These are phyloP conservation scores for Camelina hispida DNA, from an alignment of 345 rosid genomes.

Conservation along the genomic window DNA sequence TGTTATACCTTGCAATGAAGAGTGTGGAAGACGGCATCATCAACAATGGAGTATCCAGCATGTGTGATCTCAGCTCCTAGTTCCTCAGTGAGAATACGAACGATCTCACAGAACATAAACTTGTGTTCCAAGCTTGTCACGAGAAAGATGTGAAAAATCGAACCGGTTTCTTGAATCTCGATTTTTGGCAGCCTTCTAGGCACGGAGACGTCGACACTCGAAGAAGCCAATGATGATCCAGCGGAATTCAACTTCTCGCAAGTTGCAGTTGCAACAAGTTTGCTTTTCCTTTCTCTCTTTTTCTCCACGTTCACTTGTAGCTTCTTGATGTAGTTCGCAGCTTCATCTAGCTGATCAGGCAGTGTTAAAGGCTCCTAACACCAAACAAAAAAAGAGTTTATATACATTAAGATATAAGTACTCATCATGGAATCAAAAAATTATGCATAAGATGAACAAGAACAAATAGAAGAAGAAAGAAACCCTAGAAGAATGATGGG, in stretches of 20 bases:
- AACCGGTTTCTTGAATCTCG: constrained; percentile 43
- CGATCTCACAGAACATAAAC: constrained; percentile 33
- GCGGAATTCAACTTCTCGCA: constrained; percentile 22
- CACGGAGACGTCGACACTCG: constrained; percentile 11
- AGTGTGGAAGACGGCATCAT: constrained; percentile 43
- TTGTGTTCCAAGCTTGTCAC: constrained; percentile 46
- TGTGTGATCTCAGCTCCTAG: constrained; percentile 37
- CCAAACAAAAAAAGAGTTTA: constrained; percentile 8
- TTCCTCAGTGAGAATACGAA: constrained; percentile 42
- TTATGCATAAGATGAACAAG: constrained; percentile 5
- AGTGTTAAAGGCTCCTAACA: constrained; percentile 38
- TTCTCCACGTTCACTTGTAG: constrained; percentile 44
- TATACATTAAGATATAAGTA: not conserved
- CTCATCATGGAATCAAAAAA: constrained; percentile 7
- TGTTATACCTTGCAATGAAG: constrained; percentile 45
- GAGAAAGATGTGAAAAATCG: constrained; percentile 32
- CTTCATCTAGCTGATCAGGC: constrained; percentile 48
- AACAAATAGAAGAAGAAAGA: constrained; percentile 2
- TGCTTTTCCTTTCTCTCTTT: constrained; percentile 36
- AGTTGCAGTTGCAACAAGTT: constrained; percentile 14
- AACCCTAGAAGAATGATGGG: constrained; percentile 43
- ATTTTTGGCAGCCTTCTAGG: constrained; percentile 34
- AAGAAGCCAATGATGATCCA: constrained; percentile 34
- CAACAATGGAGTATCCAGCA: constrained; percentile 44
- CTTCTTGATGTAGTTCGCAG: constrained; percentile 44